Conservation (phyloP, 495 filamentous ascomycete genomes). For the Choiromyces venosus region DNA sequence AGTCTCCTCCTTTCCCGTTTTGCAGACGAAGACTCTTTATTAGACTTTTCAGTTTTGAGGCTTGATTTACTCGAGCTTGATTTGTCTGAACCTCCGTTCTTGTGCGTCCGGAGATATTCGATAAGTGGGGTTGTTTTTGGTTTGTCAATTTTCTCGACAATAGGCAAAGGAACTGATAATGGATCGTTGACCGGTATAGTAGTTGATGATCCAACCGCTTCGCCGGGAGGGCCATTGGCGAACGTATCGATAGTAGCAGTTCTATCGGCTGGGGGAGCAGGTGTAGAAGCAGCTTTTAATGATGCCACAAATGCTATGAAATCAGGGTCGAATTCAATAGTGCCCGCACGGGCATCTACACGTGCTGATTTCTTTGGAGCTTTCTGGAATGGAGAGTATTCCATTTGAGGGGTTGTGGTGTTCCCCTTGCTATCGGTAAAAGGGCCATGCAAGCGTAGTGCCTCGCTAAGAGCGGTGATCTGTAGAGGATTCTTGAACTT, state of each 20-base stretch:
- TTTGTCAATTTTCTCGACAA: slow-evolving; percentile 56
- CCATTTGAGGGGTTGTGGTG: slow-evolving; percentile 63
- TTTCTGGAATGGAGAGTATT: slow-evolving; percentile 77
- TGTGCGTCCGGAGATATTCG: slow-evolving; percentile 58
- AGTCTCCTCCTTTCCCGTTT: slow-evolving; percentile 16
- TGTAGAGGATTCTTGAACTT: slow-evolving; percentile 23
- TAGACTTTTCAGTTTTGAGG: slow-evolving; percentile 51
- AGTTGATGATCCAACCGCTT: slow-evolving; percentile 11
- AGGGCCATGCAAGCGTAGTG: slow-evolving; percentile 57
- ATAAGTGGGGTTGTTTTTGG: slow-evolving; percentile 80
- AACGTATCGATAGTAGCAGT: slow-evolving; percentile 47
- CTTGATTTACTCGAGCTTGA: slow-evolving; percentile 49
- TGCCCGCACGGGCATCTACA: slow-evolving; percentile 79
- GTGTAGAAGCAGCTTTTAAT: slow-evolving; percentile 38
- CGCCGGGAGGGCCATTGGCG: slow-evolving; percentile 34
- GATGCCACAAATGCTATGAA: slow-evolving; percentile 81
- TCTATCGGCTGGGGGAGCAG: slow-evolving; percentile 42
- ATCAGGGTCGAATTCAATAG: slow-evolving; percentile 90
- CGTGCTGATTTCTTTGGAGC: slow-evolving; percentile 65
- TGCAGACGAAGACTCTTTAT: slow-evolving; percentile 40
- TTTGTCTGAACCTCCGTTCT: slow-evolving; percentile 31
- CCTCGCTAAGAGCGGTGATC: slow-evolving; percentile 25
- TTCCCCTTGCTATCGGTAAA: slow-evolving; percentile 71
- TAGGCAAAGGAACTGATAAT: slow-evolving; percentile 35
- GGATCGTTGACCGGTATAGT: slow-evolving; percentile 29